These are phyloP conservation scores for Alternaria sp. DNA, from an alignment of 2,329 filamentous ascomycete genomes.

Conservation along the genomic window DNA sequence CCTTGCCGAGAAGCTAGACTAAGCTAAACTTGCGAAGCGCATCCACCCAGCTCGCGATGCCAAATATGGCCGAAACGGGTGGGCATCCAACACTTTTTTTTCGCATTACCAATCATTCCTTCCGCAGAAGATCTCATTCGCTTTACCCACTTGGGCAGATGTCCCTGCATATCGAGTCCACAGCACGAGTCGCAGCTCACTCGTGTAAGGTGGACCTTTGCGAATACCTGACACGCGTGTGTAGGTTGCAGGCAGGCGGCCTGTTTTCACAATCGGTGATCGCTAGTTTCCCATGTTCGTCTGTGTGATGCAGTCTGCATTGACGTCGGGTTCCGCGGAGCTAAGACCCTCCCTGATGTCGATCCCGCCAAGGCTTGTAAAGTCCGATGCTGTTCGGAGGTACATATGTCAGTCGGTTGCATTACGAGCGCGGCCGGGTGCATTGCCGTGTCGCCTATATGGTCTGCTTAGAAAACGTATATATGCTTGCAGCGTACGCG, in stretches of 20 bases:
- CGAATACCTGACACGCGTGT: conserved; percentile 3
- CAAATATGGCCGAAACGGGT: background rate
- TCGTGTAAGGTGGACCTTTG: conserved; percentile 5
- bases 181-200: conserved; percentile 8
- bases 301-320: background rate
- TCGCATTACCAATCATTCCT: conserved; percentile 16
- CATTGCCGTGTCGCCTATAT: conserved; percentile 11
- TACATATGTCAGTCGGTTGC: conserved; percentile 8
- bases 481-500: background rate
- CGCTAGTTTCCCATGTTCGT: conserved; percentile 1
- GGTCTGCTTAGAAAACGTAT: conserved; percentile 8
- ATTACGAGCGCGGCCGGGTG: conserved; percentile 10
- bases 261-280: conserved; percentile 2
- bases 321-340: background rate
- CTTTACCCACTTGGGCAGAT: conserved; percentile 2
- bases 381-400: conserved; percentile 4
- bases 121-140: background rate
- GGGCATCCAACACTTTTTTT: background rate
- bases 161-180: conserved; percentile 11
- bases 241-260: background rate
- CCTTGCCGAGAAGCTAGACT: conserved; percentile 13
- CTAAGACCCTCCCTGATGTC: background rate
- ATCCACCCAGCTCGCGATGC: conserved; percentile 1
- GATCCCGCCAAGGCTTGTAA: conserved; percentile 12
- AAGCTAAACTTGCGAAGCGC: conserved; percentile 5